Conservation (phyloP, 495 filamentous ascomycete species). For the Lasiosphaeria ovina region DNA sequence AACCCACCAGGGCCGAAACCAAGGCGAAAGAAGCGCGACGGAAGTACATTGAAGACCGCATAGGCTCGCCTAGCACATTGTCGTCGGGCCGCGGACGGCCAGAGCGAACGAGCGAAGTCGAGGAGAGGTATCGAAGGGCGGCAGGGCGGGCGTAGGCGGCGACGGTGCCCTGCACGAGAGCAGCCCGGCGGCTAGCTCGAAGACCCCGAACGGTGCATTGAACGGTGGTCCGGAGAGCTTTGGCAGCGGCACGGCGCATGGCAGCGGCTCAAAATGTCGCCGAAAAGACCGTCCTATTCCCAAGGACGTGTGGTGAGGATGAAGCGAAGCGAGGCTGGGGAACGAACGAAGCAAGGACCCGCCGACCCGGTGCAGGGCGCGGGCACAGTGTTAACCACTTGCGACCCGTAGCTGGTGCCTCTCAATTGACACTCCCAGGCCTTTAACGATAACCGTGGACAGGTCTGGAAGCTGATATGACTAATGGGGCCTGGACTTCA, state of each 20-base stretch:
- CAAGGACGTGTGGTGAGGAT: not conserved
- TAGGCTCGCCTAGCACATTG: slow-evolving; percentile 35
- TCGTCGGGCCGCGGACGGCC: slow-evolving; percentile 21
- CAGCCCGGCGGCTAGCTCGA: slow-evolving; percentile 37
- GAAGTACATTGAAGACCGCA: slow-evolving; percentile 51
- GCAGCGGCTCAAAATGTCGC: not conserved
- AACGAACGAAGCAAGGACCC: too few species aligned
- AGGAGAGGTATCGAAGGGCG: slow-evolving; percentile 16
- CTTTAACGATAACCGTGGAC: too few species aligned
- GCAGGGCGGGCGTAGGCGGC: slow-evolving; percentile 10
- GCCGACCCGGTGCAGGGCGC: too few species aligned
- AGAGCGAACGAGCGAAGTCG: slow-evolving; percentile 18
- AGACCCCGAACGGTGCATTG: slow-evolving; percentile 43
- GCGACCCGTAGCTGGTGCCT: too few species aligned
- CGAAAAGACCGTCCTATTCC: not conserved
- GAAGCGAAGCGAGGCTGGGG: not conserved
- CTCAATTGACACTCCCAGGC: too few species aligned
- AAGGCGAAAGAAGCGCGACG: slow-evolving; percentile 44
- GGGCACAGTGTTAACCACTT: too few species aligned
- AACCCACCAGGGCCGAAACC: slow-evolving; percentile 48
- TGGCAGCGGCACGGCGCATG: slow-evolving; percentile 49
- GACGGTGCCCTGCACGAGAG: slow-evolving; percentile 20
- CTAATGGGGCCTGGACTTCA: too few species aligned
- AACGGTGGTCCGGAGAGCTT: slow-evolving; percentile 44
- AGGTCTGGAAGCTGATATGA: too few species aligned